Percentiles rank a stretch among this genome's conserved stretches.
Evolutionary conservation across 768 basidiomycete species (phyloP).

Genomic region (Tremella mesenterica): DNA sequence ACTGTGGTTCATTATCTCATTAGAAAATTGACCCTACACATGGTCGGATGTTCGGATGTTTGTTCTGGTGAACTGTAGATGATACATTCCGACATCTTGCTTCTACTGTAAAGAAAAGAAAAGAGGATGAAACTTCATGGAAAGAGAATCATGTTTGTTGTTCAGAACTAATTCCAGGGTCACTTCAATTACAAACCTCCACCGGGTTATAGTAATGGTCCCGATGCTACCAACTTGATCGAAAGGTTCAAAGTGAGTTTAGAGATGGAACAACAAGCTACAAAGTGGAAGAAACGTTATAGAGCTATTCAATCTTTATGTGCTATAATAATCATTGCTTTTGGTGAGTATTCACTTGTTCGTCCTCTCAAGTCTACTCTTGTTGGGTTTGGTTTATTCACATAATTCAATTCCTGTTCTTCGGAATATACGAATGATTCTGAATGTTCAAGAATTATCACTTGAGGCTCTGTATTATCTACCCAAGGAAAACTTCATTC

Average conservation of each 20-base stretch:
- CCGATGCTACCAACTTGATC: conserved; percentile 7
- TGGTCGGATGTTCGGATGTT: conserved; percentile 17
- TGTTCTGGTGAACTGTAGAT: no score
- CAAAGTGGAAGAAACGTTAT: conserved; percentile 36
- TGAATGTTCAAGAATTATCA: no score
- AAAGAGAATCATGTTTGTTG: no score
- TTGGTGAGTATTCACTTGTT: conserved; percentile 15
- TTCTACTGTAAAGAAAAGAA: not conserved
- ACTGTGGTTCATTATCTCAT: not conserved
- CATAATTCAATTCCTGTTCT: not conserved
- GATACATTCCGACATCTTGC: conserved; percentile 8
- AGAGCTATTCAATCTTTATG: conserved; percentile 23
- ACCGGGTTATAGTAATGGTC: conserved; percentile 1
- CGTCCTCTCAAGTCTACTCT: no score
- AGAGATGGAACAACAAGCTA: conserved; percentile 20
- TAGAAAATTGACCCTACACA: not conserved
- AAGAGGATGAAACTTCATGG: no score
- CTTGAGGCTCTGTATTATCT: no score
- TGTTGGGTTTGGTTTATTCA: not conserved
- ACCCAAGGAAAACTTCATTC: no score
- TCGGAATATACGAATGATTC: no score
- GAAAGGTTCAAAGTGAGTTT: conserved; percentile 23
- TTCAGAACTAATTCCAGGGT: conserved; percentile 13
- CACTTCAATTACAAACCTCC: conserved; percentile 27
- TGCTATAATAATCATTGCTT: conserved; percentile 20